phyloP scores from a whole-genome alignment of 768 basidiomycete genomes.

The Pleurotus giganteus region DNA sequence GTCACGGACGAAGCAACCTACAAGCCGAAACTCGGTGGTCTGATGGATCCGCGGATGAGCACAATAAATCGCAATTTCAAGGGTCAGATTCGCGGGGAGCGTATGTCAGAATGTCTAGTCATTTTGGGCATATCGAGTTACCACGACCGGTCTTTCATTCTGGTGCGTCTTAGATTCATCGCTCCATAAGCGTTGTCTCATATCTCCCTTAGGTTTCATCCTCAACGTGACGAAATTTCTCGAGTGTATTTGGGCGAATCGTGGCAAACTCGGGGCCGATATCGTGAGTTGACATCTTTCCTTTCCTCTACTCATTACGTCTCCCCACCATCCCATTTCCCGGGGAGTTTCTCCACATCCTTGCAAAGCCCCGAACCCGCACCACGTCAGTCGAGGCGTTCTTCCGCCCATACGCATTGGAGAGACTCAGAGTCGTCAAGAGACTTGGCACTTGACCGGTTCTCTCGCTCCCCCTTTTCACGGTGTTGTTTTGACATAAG shows the following conservation, averaged over 20 bases:
- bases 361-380: constrained; percentile 95
- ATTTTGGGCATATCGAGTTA: constrained; percentile 98
- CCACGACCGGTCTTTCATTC: constrained; percentile 97
- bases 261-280: constrained; percentile 96
- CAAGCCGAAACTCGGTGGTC: constrained; percentile 87
- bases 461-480: constrained; percentile 39
- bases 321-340: constrained; percentile 93
- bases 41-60: constrained; percentile 98
- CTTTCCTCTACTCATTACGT: constrained; percentile 89
- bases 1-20: constrained; percentile 95
- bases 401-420: constrained; percentile 64
- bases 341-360: constrained; percentile 93
- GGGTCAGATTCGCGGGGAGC: constrained; percentile 99
- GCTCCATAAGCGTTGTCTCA: constrained; percentile 8
- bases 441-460: constrained; percentile 92
- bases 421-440: constrained; percentile 43
- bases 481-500: constrained; percentile 82
- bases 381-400: constrained; percentile 79
- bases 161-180: too few relatives aligned
- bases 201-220: constrained; percentile 74
- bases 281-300: constrained; percentile 83
- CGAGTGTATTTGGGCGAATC: constrained; percentile 98
- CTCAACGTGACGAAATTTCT: constrained; percentile 99
- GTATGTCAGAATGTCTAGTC: constrained; percentile 99
- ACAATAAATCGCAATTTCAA: constrained; percentile 98